Percentiles rank a stretch among this genome's conserved stretches.
Conservation (phyloP, 1,284 basidiomycete genomes). For the Phlebopus sp. region DNA sequence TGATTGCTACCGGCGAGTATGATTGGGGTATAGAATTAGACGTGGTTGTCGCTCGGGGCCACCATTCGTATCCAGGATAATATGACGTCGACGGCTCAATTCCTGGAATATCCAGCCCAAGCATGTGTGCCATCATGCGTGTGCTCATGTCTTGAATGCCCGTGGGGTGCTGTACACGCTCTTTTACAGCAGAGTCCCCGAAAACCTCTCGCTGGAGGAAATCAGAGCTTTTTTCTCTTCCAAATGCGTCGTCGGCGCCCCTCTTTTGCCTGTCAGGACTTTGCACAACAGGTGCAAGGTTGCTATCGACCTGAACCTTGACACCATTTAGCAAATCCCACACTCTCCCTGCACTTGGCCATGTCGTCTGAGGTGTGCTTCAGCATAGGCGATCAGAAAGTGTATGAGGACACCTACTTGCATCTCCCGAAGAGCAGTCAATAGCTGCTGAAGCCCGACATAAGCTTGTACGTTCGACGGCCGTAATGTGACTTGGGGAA, state of each 20-base stretch:
- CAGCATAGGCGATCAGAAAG: constrained; percentile 8
- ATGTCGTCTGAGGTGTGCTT: constrained; percentile 41
- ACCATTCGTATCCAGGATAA: constrained; percentile 74
- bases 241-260: constrained; percentile 64
- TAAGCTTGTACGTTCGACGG: constrained; percentile 69
- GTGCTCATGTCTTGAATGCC: constrained; percentile 58
- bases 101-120: constrained; percentile 60
- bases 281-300: constrained; percentile 33
- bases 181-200: constrained; percentile 27
- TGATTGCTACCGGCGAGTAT: constrained; percentile 13
- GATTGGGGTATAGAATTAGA: constrained; percentile 6
- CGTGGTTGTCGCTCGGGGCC: constrained; percentile 45
- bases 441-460: constrained; percentile 63
- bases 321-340: constrained; percentile 71
- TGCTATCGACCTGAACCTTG: constrained; percentile 51
- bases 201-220: constrained; percentile 45
- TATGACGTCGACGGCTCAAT: constrained; percentile 61
- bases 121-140: constrained; percentile 67
- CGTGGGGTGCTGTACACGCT: constrained; percentile 18
- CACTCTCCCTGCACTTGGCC: constrained; percentile 74
- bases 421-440: constrained; percentile 69
- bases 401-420: constrained; percentile 42
- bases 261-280: constrained; percentile 53
- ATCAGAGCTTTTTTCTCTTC: constrained; percentile 48
- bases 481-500: constrained; percentile 55